Percentiles rank a stretch among this genome's conserved stretches.
phyloP scores from a whole-genome alignment of 805 yeast species.

The Myxozyma kluyveri region DNA sequence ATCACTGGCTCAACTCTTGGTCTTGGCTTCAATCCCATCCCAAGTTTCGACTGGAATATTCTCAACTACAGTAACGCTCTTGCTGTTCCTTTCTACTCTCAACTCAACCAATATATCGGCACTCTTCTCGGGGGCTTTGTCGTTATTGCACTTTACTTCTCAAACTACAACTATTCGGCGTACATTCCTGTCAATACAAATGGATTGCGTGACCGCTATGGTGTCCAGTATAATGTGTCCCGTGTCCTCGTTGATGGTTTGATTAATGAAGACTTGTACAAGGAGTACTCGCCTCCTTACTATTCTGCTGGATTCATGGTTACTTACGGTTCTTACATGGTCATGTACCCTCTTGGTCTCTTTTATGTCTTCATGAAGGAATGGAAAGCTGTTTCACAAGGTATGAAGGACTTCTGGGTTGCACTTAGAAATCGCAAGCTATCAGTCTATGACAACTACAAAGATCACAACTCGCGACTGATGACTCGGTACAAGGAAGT shows the following conservation, averaged over 20 bases:
- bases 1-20: conserved; percentile 63
- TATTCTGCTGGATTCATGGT: conserved; percentile 54
- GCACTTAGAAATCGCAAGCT: conserved; percentile 2
- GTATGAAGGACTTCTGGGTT: conserved; percentile 29
- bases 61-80: conserved; percentile 41
- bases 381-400: conserved; percentile 2
- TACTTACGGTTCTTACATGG: conserved; percentile 61
- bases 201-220: conserved; percentile 51
- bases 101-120: conserved; percentile 43
- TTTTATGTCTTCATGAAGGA: conserved; percentile 6
- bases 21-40: conserved; percentile 58
- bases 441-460: conserved; percentile 29
- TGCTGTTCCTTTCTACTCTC: conserved; percentile 34
- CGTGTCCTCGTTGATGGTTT: conserved; percentile 48
- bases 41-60: conserved; percentile 66
- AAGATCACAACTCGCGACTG: conserved; percentile 55
- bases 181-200: conserved; percentile 55
- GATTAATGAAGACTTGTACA: conserved; percentile 50
- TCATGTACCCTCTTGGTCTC: conserved; percentile 40
- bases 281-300: conserved; percentile 61
- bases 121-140: conserved; percentile 50
- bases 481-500: conserved; percentile 59
- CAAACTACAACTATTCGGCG: conserved; percentile 53
- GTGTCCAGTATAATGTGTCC: conserved; percentile 49
- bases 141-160: conserved; percentile 51